phyloP scores from a whole-genome alignment of 352 stramenopile genomes.

The Pythium dissimile region DNA sequence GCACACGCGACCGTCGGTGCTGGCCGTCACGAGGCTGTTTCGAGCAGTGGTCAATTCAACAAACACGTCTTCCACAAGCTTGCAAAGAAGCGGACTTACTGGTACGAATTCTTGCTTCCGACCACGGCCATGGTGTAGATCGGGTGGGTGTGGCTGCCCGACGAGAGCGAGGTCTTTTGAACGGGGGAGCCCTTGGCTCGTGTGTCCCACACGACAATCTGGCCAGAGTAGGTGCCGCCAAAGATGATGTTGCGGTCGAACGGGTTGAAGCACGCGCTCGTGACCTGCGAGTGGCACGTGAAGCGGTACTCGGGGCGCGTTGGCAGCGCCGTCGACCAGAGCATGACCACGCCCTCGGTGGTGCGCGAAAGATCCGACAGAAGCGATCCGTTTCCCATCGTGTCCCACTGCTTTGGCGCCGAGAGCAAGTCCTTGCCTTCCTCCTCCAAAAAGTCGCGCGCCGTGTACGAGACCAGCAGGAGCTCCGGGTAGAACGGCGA shows the following conservation, averaged over 20 bases:
- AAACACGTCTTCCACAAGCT: no score
- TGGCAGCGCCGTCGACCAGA: conserved; percentile 84
- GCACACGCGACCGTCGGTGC: conserved; percentile 83
- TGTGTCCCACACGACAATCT: conserved; percentile 87
- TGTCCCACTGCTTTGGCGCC: conserved; percentile 65
- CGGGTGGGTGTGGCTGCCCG: conserved; percentile 81
- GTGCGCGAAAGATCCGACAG: conserved; percentile 51
- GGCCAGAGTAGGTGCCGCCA: conserved; percentile 81
- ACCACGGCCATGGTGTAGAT: conserved; percentile 86
- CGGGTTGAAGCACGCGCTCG: conserved; percentile 82
- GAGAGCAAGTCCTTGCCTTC: conserved; percentile 51
- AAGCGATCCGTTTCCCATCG: conserved; percentile 42
- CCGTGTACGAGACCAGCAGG: conserved; percentile 63
- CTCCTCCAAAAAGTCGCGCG: conserved; percentile 69
- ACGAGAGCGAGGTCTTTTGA: conserved; percentile 80
- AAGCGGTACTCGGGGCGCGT: conserved; percentile 82
- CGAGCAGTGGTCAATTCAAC: not conserved
- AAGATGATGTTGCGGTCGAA: conserved; percentile 86
- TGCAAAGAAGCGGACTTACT: conserved; percentile 67
- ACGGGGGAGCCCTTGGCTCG: conserved; percentile 77
- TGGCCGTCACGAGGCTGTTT: conserved; percentile 73
- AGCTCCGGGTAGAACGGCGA: conserved; percentile 83
- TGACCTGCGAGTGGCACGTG: conserved; percentile 84
- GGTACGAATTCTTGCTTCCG: conserved; percentile 76
- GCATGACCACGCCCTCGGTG: conserved; percentile 76